A percentile compares a stretch with the other conserved stretches of the same genome.
Conservation (phyloP, 306 rosid genomes). For the Castanospermum australe region DNA sequence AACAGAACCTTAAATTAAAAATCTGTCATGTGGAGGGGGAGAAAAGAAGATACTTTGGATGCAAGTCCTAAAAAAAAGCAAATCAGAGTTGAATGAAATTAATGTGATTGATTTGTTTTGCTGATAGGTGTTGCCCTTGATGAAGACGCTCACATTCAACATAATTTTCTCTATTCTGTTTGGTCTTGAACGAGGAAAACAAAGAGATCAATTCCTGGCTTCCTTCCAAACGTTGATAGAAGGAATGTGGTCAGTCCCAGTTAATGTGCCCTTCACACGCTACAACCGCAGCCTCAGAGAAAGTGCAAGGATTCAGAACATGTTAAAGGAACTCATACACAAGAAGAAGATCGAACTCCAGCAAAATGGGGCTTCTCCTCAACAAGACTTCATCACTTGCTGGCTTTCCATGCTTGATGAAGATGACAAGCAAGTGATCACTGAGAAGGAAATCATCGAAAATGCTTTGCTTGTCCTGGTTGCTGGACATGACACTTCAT, state of each 20-base stretch:
- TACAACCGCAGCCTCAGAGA: slow-evolving; percentile 60
- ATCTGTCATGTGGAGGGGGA: neutral
- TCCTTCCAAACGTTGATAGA: slow-evolving; percentile 49
- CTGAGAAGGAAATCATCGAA: slow-evolving; percentile 66
- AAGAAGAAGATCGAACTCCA: slow-evolving; percentile 47
- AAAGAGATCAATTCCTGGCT: slow-evolving; percentile 43
- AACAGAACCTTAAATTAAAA: neutral
- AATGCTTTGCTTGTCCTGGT: slow-evolving; percentile 62
- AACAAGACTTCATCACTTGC: slow-evolving; percentile 63
- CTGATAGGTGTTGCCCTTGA: slow-evolving; percentile 63
- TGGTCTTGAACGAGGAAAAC: slow-evolving; percentile 58
- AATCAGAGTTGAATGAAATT: neutral
- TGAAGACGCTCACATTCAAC: slow-evolving; percentile 79
- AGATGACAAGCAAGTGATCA: slow-evolving; percentile 37
- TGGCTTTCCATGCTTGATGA: slow-evolving; percentile 51
- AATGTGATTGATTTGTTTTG: neutral
- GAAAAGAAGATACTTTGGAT: neutral
- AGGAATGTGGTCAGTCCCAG: slow-evolving; percentile 69
- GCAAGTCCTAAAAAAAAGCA: neutral
- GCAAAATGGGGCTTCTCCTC: slow-evolving; percentile 37
- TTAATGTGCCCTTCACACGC: slow-evolving; percentile 69
- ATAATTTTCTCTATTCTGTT: slow-evolving; percentile 66
- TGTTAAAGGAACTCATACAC: slow-evolving; percentile 42
- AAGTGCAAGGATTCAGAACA: slow-evolving; percentile 49
- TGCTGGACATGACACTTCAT: slow-evolving; percentile 75